Base-by-base conservation (phyloP, 176 grass and related monocot species). In the Olyra latifolia region DNA sequence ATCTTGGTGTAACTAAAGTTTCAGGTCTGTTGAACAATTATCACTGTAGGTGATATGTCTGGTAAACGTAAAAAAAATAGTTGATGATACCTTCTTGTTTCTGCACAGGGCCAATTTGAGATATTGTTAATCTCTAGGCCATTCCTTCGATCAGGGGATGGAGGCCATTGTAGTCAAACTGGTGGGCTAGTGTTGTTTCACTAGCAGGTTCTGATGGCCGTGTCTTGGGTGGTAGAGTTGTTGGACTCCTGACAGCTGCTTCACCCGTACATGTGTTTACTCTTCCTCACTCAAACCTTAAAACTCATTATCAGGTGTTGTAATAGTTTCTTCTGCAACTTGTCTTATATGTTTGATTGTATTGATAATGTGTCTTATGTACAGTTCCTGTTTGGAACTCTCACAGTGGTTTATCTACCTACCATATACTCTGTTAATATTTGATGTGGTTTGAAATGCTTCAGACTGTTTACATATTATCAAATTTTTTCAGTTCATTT, bases 181-280 rank as follows among this genome's bases (percentile, higher is more conserved):
- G 96, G 96, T 42, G 96, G 96, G 23, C 88, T 99, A 99, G 96
- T n/a, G n/a, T n/a, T 68, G 88, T 99, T 82, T 95, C 92, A 32
- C 86, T 99, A 60, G 92, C 96, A 39, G 88, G 96, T 72, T 90
- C 96, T 48, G 96, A 99, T 76, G 96, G 96, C 25, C 90, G 93
- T 23, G 96, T 99, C 74, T 83, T 99, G 66, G 96, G 96, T 35
- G 96, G 96, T 3, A 87, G 92, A 69, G 92, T 99, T 8, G 96
- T 92, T 14, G 96, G 96, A 62, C 68, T 99, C 16, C 86, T 99
- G 68, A 95, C 89, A 14, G 96, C 92, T 23, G 93, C 92, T 75
- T 93, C 96, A 35, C 96, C 96, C 10, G 88, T 99, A 14, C 96
- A 99, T 92, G 96, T 99, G 7, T 43, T 62, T 67, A 28, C 14